Evolutionary conservation across 352 stramenopile species (phyloP).

Genomic region (Saprolegnia parasitica): DNA sequence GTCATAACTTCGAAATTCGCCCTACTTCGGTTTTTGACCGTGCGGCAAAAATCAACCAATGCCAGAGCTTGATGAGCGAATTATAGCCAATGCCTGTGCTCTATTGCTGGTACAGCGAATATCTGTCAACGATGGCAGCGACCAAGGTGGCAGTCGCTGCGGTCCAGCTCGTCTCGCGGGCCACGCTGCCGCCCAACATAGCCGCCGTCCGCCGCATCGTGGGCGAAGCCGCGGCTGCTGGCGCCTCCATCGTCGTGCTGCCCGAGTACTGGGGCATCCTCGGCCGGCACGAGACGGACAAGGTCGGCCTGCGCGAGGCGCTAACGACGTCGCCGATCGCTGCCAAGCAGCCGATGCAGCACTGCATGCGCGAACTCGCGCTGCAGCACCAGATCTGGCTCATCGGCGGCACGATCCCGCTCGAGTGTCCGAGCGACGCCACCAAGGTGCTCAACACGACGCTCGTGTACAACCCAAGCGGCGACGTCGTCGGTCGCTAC

Average conservation of each 20-base stretch:
- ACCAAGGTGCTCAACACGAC: conserved; percentile 28
- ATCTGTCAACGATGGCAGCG: not conserved
- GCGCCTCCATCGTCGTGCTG: conserved; percentile 15
- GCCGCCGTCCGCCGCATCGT: conserved; percentile 19
- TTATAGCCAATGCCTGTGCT: too few species aligned
- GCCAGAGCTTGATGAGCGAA: too few species aligned
- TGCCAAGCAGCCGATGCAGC: conserved; percentile 15
- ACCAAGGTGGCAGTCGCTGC: conserved; percentile 18
- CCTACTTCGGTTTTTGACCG: too few species aligned
- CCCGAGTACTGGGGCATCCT: conserved; percentile 23
- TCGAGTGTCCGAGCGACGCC: conserved; percentile 10
- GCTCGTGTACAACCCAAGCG: conserved; percentile 21
- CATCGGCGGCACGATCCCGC: conserved; percentile 15
- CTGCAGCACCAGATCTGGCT: conserved; percentile 16
- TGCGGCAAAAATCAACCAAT: too few species aligned
- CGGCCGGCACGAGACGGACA: conserved; percentile 18
- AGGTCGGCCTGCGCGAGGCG: conserved; percentile 9
- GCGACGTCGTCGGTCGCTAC: conserved; percentile 23
- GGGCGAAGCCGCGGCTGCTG: conserved; percentile 17
- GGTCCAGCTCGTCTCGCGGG: conserved; percentile 15
- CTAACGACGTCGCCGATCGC: not conserved
- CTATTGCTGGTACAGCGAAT: too few species aligned
- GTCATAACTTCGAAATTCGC: too few species aligned
- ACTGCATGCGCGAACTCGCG: conserved; percentile 19
- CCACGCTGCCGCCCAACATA: conserved; percentile 17